Conservation (phyloP, 2,329 filamentous ascomycete genomes). For the Fusarium scirpi region DNA sequence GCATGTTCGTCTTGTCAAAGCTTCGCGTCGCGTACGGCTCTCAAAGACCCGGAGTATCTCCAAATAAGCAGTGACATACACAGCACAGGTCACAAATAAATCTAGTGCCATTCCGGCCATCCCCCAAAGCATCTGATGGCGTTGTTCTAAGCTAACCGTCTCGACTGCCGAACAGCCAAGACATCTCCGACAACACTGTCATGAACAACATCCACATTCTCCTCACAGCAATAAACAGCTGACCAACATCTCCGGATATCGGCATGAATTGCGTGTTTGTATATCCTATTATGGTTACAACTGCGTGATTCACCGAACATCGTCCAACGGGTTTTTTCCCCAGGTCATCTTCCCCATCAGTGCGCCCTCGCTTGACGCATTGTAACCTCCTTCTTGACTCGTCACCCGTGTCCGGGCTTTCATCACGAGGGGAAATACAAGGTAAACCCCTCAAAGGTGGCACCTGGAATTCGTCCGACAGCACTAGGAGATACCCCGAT, state of each 20-base stretch:
- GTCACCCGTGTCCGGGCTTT: neutral
- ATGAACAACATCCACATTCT: neutral
- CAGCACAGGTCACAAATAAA: rapidly evolving
- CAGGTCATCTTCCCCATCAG: neutral
- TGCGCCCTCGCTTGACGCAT: neutral
- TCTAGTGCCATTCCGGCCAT: neutral
- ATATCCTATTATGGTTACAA: neutral
- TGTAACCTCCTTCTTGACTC: neutral
- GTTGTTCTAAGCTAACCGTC: neutral
- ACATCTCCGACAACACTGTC: neutral
- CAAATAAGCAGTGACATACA: neutral
- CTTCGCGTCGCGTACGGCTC: neutral
- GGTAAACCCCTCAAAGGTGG: neutral
- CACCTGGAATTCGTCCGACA: constrained; percentile 7
- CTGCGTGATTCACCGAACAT: neutral
- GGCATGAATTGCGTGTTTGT: neutral
- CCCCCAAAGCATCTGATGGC: neutral
- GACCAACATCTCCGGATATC: neutral
- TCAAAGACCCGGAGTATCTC: too few species aligned
- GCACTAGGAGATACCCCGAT: constrained; percentile 15
- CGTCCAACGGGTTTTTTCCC: neutral
- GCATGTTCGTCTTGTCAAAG: rapidly evolving
- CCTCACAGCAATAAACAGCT: neutral
- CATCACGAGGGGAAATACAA: neutral
- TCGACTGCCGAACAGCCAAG: neutral